A percentile compares a stretch with the other conserved stretches of the same genome.
Evolutionary conservation across 2,329 filamentous ascomycete genomes (phyloP).

Genomic region (Cadophora sp.): DNA sequence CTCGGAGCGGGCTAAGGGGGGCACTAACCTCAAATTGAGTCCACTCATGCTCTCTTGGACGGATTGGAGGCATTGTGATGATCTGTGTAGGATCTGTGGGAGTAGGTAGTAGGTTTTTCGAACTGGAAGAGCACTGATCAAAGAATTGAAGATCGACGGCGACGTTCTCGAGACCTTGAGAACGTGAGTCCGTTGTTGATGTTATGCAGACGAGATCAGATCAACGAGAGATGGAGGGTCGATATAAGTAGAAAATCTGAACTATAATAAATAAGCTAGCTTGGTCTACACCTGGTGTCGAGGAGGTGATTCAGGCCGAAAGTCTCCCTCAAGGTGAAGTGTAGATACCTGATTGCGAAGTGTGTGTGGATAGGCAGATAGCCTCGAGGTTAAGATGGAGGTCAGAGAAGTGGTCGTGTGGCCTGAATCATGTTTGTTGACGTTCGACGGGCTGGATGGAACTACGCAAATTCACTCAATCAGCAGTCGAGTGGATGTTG

Average conservation of each 20-base stretch:
- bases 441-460: neutral
- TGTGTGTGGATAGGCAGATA: neutral
- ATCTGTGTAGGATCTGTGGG: neutral
- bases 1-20: neutral
- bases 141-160: constrained; percentile 5
- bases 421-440: constrained; percentile 2
- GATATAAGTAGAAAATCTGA: constrained; percentile 2
- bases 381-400: neutral
- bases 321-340: neutral
- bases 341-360: neutral
- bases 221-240: neutral
- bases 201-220: neutral
- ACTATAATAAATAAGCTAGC: neutral
- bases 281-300: neutral
- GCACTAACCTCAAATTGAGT: constrained; percentile 31
- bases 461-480: neutral
- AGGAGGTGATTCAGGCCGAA: neutral
- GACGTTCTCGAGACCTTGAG: neutral
- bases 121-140: neutral
- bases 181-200: neutral
- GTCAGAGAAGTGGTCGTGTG: neutral
- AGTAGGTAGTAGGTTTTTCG: neutral
- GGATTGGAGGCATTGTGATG: constrained; percentile 23
- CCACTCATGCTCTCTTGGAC: constrained; percentile 28
- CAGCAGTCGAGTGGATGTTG: neutral